Conservation (phyloP, 805 yeast species). For the Wickerhamomyces ciferrii region DNA sequence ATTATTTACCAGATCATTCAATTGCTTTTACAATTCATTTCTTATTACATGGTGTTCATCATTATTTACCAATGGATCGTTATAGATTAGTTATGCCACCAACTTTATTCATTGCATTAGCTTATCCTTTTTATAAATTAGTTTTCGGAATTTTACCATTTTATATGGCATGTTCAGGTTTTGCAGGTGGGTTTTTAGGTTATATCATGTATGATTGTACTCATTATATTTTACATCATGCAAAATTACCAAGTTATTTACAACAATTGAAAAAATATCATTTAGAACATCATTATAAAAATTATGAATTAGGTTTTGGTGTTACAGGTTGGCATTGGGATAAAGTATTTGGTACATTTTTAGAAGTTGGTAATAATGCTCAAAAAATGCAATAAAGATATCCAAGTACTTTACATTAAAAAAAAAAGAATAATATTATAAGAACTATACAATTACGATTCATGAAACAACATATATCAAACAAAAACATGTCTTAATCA, state of each 20-base stretch:
- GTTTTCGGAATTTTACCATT: conserved; percentile 77
- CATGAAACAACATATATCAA: background rate
- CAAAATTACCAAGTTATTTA: conserved; percentile 68
- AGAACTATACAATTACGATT: background rate
- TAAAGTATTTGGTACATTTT: conserved; percentile 76
- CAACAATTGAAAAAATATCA: conserved; percentile 85
- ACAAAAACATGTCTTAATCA: background rate
- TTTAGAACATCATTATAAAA: conserved; percentile 96
- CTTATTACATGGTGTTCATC: conserved; percentile 93
- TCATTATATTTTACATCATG: conserved; percentile 93
- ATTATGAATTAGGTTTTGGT: conserved; percentile 95
- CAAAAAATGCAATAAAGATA: conserved; percentile 10
- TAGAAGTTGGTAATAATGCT: conserved; percentile 31
- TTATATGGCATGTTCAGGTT: conserved; percentile 83
- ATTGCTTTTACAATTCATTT: conserved; percentile 78
- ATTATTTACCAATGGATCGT: conserved; percentile 95
- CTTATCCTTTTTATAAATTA: conserved; percentile 74
- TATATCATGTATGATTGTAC: conserved; percentile 88
- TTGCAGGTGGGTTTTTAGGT: conserved; percentile 95
- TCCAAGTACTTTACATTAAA: conserved; percentile 3
- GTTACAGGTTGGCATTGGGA: conserved; percentile 96
- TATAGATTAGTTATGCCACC: conserved; percentile 96
- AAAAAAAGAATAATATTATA: too few species aligned
- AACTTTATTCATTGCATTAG: conserved; percentile 63
- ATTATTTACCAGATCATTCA: conserved; percentile 76